A percentile compares a stretch with the other conserved stretches of the same genome.
Evolutionary conservation across 1,139 yeast genomes (phyloP).

Genomic region (Blastobotrys capitulatus): DNA sequence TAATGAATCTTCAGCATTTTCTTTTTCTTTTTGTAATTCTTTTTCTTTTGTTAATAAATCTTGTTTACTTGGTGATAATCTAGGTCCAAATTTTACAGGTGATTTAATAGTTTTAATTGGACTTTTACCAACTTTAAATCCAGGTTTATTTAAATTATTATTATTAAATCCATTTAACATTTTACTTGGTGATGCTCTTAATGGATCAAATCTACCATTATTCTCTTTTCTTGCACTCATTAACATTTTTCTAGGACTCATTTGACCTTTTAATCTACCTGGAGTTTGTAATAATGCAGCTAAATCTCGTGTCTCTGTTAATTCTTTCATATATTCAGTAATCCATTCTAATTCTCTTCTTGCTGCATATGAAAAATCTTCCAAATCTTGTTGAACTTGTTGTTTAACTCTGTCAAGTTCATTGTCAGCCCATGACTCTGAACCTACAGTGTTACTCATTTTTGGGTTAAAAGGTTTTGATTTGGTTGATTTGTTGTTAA

Average conservation of each 20-base stretch:
- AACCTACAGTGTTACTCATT: slow-evolving; percentile 5
- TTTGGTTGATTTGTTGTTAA: background rate
- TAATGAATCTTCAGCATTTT: background rate
- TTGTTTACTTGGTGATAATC: background rate
- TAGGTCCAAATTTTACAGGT: slow-evolving; percentile 2
- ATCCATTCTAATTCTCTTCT: slow-evolving; percentile 39
- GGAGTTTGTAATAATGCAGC: slow-evolving; percentile 33
- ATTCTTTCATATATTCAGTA: slow-evolving; percentile 32
- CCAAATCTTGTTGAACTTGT: slow-evolving; percentile 32
- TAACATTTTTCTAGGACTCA: slow-evolving; percentile 32
- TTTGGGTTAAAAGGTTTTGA: background rate
- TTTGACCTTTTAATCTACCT: slow-evolving; percentile 26
- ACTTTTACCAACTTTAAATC: background rate
- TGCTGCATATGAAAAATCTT: slow-evolving; percentile 38
- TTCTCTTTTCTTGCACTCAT: slow-evolving; percentile 21
- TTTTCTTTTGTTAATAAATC: background rate
- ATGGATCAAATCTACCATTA: background rate
- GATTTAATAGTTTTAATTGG: slow-evolving; percentile 2
- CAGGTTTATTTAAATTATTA: background rate
- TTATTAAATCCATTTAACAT: background rate
- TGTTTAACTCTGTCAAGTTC: slow-evolving; percentile 35
- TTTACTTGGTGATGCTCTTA: background rate
- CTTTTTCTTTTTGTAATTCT: background rate
- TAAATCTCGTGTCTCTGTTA: slow-evolving; percentile 23
- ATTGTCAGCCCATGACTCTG: slow-evolving; percentile 36